phyloP scores from a whole-genome alignment of 257 asterid species.

The Rauvolfia tetraphylla region DNA sequence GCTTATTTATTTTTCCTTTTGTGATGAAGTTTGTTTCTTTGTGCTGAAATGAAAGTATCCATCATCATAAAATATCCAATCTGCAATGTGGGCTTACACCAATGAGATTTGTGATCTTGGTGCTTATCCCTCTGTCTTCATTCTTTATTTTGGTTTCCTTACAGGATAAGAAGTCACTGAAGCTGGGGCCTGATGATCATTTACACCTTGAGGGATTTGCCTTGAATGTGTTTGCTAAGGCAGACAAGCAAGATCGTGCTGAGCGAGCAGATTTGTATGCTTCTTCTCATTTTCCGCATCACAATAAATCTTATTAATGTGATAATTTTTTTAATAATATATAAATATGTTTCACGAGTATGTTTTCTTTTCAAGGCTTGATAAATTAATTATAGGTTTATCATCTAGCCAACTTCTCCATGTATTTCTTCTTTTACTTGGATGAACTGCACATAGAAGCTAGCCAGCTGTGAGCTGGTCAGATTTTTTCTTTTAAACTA shows the following conservation, averaged over 20 bases:
- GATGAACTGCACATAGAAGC: no score
- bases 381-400: not conserved
- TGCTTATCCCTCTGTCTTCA: not conserved
- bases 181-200: conserved; percentile 75
- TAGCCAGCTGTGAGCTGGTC: not conserved
- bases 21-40: not conserved
- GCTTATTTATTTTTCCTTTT: no score
- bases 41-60: not conserved
- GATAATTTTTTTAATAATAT: not conserved
- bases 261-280: conserved; percentile 82
- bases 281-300: conserved; percentile 8
- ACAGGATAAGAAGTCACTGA: conserved; percentile 88
- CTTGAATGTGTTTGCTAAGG: conserved; percentile 74
- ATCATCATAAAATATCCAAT: not conserved
- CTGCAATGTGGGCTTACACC: not conserved
- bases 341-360: not conserved
- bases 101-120: not conserved
- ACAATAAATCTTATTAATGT: not conserved
- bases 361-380: not conserved
- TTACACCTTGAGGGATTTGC: conserved; percentile 92
- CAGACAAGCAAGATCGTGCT: conserved; percentile 96
- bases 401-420: not conserved
- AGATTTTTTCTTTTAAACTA: not conserved
- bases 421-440: not conserved
- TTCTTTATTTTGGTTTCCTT: conserved; percentile 5